Evolutionary conservation across 148 eudicot genomes (phyloP), one percentile per base, ranked within the genome.

Genomic region (Nepenthes mirabilis): DNA sequence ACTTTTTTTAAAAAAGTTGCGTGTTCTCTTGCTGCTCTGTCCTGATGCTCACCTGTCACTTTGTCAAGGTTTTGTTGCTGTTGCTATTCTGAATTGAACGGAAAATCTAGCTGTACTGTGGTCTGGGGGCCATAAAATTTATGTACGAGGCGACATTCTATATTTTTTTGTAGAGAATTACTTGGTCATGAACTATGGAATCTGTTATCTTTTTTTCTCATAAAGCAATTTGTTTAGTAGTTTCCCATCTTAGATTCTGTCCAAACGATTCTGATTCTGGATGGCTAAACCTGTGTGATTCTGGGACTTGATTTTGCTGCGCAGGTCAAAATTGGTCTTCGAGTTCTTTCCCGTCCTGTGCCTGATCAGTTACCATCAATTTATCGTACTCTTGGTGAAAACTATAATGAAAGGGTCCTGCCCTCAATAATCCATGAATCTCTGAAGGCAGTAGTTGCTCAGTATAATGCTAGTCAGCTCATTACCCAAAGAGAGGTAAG

Each of bases 351-450:
- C 7, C 93, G 98, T 49, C 98, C 98, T 60, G 49, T 76, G 50
- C 72, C 94, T 3, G 81, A 80, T 14, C 73, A 76, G 52, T 62
- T 91, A 62, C 98, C 98, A 34, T 82, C 90, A 23, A 72, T 91
- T 52, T 91, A 91, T 58, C 86, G 98, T 36, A 83, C 90, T 34
- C 94, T 91, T 65, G 98, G 98, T 72, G 83, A 85, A 68, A 85
- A 91, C 73, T 91, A 85, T 54, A 83, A 82, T 61, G 98, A 91
- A 65, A 88, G 94, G 70, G 96, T 91, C 37, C 64, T 91, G 67
- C 98, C 97, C 64, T 91, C 96, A 36, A 83, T 91, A 11, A 82
- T 91, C 63, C 88, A 91, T 62, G 98, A 91, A 73, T 88, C 96
- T 60, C 62, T 91, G 84, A 91, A 88, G 74, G 79, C 98, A 65